Evolutionary conservation across 768 basidiomycete species (phyloP), one percentile per base, ranked within the genome.

Genomic region (Lentinula lateritia): DNA sequence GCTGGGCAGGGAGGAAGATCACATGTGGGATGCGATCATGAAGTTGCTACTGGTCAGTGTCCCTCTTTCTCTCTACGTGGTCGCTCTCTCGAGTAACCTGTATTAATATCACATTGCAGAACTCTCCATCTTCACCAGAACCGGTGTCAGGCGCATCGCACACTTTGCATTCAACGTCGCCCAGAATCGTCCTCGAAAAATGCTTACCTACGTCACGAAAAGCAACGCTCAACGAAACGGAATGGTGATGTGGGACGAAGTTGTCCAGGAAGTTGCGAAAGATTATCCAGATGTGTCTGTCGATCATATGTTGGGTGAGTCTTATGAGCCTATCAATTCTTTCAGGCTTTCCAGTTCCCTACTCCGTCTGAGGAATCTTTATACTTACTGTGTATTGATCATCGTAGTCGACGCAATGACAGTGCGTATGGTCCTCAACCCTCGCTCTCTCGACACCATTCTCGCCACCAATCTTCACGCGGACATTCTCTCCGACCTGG

Each of bases 401-500:
- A 2, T 60, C 39, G 45, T 38, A 55, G 61, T 61, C 23, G 61
- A 61, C 48, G 61, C 61, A 13, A 61, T 61, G 61, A 61, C 52
- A 48, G 67, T 68, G 70, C 74, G 50, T 67, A 76, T 78, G 72
- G 79, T 81, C n/a, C 75, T 73, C 35, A 68, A 80, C n/a, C 82
- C 83, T 3, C 72, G 79, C 55, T 80, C 76, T 1, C 79, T 84
- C 67, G 83, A 84, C 68, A 81, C 81, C 18, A 82, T 83, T 46
- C 78, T 83, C 20, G 80, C 80, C 13, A 83, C 82, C 13, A 83
- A 83, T 65, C 72, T 85, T 12, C 80, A 82, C 63, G 82, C 79
- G 38, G 82, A 83, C 62, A 85, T 83, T 58, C 72, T 85, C 23
- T 83, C 81, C 41, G 82, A 85, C 64, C 75, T 85, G 8, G 83